Evolutionary conservation across 1,284 basidiomycete species (phyloP), one percentile per base, ranked within the genome.

Genomic region (Papiliotrema laurentii): DNA sequence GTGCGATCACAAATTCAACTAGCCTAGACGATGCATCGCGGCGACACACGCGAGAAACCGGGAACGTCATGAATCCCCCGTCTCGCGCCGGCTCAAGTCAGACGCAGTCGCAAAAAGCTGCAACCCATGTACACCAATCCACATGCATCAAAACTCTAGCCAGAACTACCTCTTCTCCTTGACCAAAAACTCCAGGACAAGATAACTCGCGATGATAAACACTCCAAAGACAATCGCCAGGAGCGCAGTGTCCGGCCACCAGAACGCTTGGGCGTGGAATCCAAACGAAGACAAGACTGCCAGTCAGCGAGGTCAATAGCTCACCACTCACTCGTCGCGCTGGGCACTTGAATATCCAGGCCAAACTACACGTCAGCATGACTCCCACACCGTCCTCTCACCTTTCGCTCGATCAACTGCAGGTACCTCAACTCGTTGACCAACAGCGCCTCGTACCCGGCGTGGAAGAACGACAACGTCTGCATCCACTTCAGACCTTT

Each of bases 391-490:
- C 22, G 22, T 19, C 6, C n/a, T 59, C 81, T 50, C 60, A 89
- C 87, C 79, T 88, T 87, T 62, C 83, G 80, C 72, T 97, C 89
- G 66, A 88, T 89, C 44, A 97, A 77, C 63, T 90, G 87, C n/a
- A 97, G 76, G 71, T 93, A 96, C 41, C 92, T 79, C 45, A 98
- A 77, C 73, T 98, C 93, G 69, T 97, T 97, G 51, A 97, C 92
- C 22, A 92, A 84, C 25, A 98, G 80, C 1, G 88, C 91, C 75
- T 98, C 94, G 66, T 91, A 97, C 0, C 88, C 94, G n/a, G 94
- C 93, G 74, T 97, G 94, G 84, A 96, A 97, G 80, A 97, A 97
- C 3, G 90, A 94, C 13, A 89, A 68, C 1, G 87, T 90, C 66
- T 90, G 87, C 55, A 97, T 76, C 89, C 90, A 96, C 50, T 81